phyloP scores from a whole-genome alignment of 139 green algal genomes.

The Trebouxia sp. region DNA sequence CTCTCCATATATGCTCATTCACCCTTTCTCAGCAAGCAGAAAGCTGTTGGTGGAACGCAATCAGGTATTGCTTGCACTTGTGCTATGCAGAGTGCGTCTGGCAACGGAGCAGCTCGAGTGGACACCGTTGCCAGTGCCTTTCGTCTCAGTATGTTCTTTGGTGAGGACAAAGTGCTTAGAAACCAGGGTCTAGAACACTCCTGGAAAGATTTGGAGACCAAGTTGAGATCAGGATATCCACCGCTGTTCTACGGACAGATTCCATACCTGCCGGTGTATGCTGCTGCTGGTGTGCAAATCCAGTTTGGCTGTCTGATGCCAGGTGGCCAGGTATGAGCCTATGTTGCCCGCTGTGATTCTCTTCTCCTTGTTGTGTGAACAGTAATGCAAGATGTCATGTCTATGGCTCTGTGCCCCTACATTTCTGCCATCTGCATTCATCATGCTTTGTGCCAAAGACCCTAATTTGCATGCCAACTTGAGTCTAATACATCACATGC shows the following conservation, averaged over 20 bases:
- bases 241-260: slow-evolving; percentile 14
- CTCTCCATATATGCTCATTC: not conserved
- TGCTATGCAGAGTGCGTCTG: slow-evolving; percentile 11
- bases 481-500: too few species aligned
- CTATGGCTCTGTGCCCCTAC: slow-evolving; percentile 4
- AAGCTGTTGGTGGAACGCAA: not conserved
- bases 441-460: too few species aligned
- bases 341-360: not conserved
- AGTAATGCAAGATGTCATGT: not conserved
- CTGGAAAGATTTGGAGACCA: slow-evolving; percentile 8
- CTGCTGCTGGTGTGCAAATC: slow-evolving; percentile 15
- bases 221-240: slow-evolving; percentile 14
- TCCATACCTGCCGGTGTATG: slow-evolving; percentile 18
- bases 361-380: not conserved
- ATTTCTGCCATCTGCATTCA: too few species aligned
- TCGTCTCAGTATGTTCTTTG: slow-evolving; percentile 16
- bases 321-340: not conserved
- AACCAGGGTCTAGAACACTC: slow-evolving; percentile 4
- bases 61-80: slow-evolving; percentile 1
- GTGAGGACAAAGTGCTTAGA: slow-evolving; percentile 8
- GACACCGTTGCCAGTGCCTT: slow-evolving; percentile 11
- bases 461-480: too few species aligned
- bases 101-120: slow-evolving; percentile 20
- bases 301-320: slow-evolving; percentile 20
- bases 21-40: not conserved